Percentiles rank a stretch among this genome's conserved stretches.
Evolutionary conservation across 768 basidiomycete genomes (phyloP).

Genomic region (Austroboletus eburneus): DNA sequence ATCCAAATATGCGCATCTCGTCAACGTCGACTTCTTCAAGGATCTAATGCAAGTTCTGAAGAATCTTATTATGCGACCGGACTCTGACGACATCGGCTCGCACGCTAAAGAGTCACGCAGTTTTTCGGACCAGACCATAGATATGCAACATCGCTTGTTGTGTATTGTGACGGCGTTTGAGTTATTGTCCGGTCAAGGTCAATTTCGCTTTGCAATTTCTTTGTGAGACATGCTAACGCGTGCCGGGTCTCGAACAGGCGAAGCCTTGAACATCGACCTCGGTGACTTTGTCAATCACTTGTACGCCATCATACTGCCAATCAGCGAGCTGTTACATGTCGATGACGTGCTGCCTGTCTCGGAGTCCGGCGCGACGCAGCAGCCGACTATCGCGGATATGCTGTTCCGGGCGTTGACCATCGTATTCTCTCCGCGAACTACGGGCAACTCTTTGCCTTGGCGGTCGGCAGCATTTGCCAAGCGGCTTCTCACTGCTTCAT

Average conservation of each 20-base stretch:
- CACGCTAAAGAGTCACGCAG: slow-evolving; percentile 30
- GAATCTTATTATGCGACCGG: slow-evolving; percentile 62
- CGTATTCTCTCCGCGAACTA: slow-evolving; percentile 71
- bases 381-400: slow-evolving; percentile 54
- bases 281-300: slow-evolving; percentile 82
- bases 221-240: slow-evolving; percentile 6
- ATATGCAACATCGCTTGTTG: slow-evolving; percentile 59
- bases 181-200: slow-evolving; percentile 92
- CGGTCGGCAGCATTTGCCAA: slow-evolving; percentile 91
- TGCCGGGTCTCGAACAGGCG: slow-evolving; percentile 61
- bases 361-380: slow-evolving; percentile 24
- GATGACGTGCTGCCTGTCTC: slow-evolving; percentile 44
- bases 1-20: slow-evolving; percentile 89
- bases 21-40: slow-evolving; percentile 98
- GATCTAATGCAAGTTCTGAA: slow-evolving; percentile 88
- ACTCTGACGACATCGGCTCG: slow-evolving; percentile 39
- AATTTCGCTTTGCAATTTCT: slow-evolving; percentile 10
- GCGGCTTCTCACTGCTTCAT: slow-evolving; percentile 74
- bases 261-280: slow-evolving; percentile 96
- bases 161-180: slow-evolving; percentile 98
- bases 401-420: slow-evolving; percentile 83
- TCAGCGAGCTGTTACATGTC: slow-evolving; percentile 63
- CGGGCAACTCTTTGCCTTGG: slow-evolving; percentile 57
- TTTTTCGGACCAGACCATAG: slow-evolving; percentile 33
- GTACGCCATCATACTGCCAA: slow-evolving; percentile 75